Percentiles rank a stretch among this genome's conserved stretches.
Conservation (phyloP, 768 basidiomycete genomes). For the Nidula microcarpa region DNA sequence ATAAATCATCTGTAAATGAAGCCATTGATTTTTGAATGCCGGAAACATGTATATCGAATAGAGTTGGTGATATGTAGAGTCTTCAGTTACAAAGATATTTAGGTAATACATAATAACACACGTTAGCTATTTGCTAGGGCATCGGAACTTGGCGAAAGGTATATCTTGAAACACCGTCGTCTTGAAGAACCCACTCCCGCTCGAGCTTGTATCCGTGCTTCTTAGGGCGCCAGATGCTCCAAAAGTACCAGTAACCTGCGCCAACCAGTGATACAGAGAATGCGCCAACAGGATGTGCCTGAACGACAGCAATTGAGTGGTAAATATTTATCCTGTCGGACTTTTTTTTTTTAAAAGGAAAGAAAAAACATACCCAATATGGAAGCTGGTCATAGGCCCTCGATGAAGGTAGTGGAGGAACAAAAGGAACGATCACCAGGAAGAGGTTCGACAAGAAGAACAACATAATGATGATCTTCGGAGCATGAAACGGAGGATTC, state of each 20-base stretch:
- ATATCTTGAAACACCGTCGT: conserved; percentile 56
- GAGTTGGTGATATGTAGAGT: too few relatives aligned
- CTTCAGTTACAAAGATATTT: too few relatives aligned
- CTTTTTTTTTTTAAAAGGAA: background rate
- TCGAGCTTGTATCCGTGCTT: conserved; percentile 45
- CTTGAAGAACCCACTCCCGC: conserved; percentile 43
- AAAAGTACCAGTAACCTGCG: conserved; percentile 53
- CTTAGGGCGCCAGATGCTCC: conserved; percentile 46
- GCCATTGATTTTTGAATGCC: too few relatives aligned
- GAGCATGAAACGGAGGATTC: conserved; percentile 64
- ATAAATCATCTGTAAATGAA: too few relatives aligned
- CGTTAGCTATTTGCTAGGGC: background rate
- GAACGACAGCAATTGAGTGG: background rate
- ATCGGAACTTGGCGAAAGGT: conserved; percentile 30
- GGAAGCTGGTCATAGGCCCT: conserved; percentile 56
- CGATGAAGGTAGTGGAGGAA: conserved; percentile 54
- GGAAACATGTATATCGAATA: too few relatives aligned
- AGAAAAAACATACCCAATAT: conserved; percentile 56
- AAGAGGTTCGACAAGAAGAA: conserved; percentile 69
- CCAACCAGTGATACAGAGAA: conserved; percentile 46
- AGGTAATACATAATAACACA: too few relatives aligned
- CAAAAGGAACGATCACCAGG: conserved; percentile 55
- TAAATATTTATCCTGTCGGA: background rate
- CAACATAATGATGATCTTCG: conserved; percentile 40
- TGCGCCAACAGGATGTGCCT: conserved; percentile 51